Evolutionary conservation across 2,329 filamentous ascomycete genomes (phyloP), one percentile per base, ranked within the genome.

Genomic region (Arthrobotrys megalospora): DNA sequence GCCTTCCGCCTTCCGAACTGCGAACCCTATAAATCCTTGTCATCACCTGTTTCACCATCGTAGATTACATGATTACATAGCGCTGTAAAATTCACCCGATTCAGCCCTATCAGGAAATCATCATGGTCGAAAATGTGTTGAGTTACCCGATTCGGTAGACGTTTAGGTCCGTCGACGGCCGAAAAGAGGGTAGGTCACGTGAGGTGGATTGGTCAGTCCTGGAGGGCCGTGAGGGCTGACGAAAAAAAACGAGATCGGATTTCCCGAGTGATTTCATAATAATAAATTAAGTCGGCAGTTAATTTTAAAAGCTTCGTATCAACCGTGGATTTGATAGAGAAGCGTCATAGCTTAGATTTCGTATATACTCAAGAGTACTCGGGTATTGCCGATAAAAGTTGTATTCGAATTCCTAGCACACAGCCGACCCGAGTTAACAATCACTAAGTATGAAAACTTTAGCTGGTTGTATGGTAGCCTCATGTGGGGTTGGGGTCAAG

Each of bases 181-280:
- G 55, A 60, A 60, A 60, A 60, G 55, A 60, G 36, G 55, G 12
- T 43, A 2, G 21, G 16, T 60, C 55, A 60, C 55, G 55, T 60
- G 55, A n/a, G 6, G 7, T 21, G 14, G 34, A 58, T 58, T 38
- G 53, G 53, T 34, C 34, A 36, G 12, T 34, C 19, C 43, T 45
- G 36, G 8, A 14, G 36, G 6, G 24, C 24, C 8, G 36, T 8
- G 36, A 10, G 36, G 11, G 41, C 41, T 45, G 8, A 45, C 41
- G 12, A n/a, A 45, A 3, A n/a, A 3, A 12, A 14, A 11, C 36
- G 24, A 28, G 24, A 5, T 28, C 5, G 24, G 24, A 28, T 28
- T 28, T 28, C 2, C 24, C 24, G 24, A 28, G 24, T 28, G 24
- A 28, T 28, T 28, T 28, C 2, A 28, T 28, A 28, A 28, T 28